Evolutionary conservation across 106 monocot genomes (phyloP), one percentile per base, ranked within the genome.

Genomic region (Phalaenopsis equestris): DNA sequence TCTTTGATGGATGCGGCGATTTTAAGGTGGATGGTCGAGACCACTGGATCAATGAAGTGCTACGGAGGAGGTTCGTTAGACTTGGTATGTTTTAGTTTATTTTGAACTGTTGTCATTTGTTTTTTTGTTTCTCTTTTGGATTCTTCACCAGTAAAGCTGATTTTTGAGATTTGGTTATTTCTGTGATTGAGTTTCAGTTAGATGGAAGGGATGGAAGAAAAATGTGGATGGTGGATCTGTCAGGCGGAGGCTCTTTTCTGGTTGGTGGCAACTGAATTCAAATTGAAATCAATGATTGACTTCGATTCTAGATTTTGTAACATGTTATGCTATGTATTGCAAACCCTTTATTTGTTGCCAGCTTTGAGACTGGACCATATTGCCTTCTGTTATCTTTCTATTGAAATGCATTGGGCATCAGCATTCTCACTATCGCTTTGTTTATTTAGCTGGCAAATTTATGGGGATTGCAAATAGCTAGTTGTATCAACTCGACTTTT

Each of bases 41-140:
- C 23, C 87, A 89, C 45, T 91, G 94, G 94, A 91, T 98, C 14
- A 81, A 91, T 82, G 94, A 98, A 41, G 94, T 90, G 14, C 78
- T 98, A 81, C 80, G 92, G 80, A 88, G 94, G 86, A 90, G 98
- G 79, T 98, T 98, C 78, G 49, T 92, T 42, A 86, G 94, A 61
- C 85, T 91, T 43, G 88, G 98, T 94, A 77, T 78, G 39, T 11
- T 65, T 64, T 17, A 19, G 67, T 23, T 77, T 79, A n/a, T 1
- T 52, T 82, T 18, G 14, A 75, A 18, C 55, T 67, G 64, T 23
- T 8, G 46, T 45, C 73, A 23, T 16, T 9, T 72, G 80, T 15
- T 43, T 49, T 70, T 56, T 14, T 16, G 47, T 82, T 21, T 77
- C 6, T 23, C 3, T 42, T 56, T 52, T 82, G 18, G 5, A 64